phyloP scores from a whole-genome alignment of 2,329 filamentous ascomycete genomes.

The Calonectria montana region DNA sequence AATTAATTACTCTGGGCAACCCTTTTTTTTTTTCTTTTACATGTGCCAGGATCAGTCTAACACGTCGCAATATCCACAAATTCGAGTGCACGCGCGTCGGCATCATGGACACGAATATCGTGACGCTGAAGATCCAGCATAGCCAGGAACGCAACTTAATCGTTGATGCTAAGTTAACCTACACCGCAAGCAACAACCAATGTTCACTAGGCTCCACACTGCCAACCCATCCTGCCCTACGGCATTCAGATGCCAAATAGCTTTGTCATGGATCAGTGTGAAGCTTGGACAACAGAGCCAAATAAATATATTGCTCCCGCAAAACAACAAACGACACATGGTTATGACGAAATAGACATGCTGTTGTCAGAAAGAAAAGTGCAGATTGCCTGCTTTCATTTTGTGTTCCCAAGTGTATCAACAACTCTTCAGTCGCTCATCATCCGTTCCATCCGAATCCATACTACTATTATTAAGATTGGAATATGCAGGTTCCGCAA shows the following conservation, averaged over 20 bases:
- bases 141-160: slow-evolving; percentile 10
- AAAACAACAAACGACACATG: background rate
- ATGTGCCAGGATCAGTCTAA: slow-evolving; percentile 1
- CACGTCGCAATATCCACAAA: slow-evolving; percentile 9
- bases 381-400: slow-evolving; percentile 19
- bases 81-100: slow-evolving; percentile 5
- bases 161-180: background rate
- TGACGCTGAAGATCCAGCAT: background rate
- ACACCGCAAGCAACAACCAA: background rate
- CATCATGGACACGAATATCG: background rate
- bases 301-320: background rate
- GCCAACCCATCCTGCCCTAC: background rate
- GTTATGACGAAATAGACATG: background rate
- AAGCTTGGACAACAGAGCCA: background rate
- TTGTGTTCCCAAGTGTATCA: slow-evolving; percentile 21
- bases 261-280: background rate
- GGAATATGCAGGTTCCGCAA: slow-evolving; percentile 18
- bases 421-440: background rate
- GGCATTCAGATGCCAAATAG: background rate
- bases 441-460: slow-evolving; percentile 1
- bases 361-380: background rate
- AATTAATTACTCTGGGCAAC: slow-evolving; percentile 2
- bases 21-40: slow-evolving; percentile 2
- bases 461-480: slow-evolving; percentile 39
- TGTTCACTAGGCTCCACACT: background rate